Base-by-base conservation (phyloP, 2,329 filamentous ascomycete species). In the Neoascochyta sp. region DNA sequence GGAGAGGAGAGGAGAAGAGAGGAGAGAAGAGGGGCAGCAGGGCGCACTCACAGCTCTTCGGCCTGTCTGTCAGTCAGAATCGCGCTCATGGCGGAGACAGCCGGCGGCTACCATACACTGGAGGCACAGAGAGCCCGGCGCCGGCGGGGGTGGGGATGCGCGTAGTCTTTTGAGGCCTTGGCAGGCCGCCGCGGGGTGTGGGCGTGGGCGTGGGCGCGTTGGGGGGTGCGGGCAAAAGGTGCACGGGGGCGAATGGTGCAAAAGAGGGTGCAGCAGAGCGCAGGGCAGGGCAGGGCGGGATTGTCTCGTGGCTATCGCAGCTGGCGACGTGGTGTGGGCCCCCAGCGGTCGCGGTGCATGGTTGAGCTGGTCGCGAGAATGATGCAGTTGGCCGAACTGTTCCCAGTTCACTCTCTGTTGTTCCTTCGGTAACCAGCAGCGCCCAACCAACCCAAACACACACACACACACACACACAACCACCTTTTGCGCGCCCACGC, bases 41-140 rank as follows among this genome's bases (percentile, higher is more conserved):
- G 27, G 40, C 16, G 31, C 41, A 74, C 83, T 66, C 74, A 90
- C 85, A 92, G 80, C 74, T 92, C 86, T 68, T 92, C 86, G 44
- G 86, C 86, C 71, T 93, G 87, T 60, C 83, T 79, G 55, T 75
- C 70, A 40, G 85, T 87, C 67, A 92, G 70, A 63, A 86, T 74
- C 58, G 78, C 77, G 70, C 77, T 82, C 84, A 89, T 89, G 46
- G 57, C 64, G 67, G 45, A 41, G 46, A 34, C 27, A 34, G 36
- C 43, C 41, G 29, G 35, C 34, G 45, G 41, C 47, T 45, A 60
- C 54, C 58, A 60, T 62, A 41, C 43, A 61, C 44, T 34, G 24
- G 15, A 27, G 27, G 27, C 25, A 20, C 22, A 13, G 27, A 7
- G 26, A 18, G 22, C 27, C 29, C 24, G 34, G 24, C 28, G 31